A percentile compares a stretch with the other conserved stretches of the same genome.
Evolutionary conservation across 2,329 filamentous ascomycete genomes (phyloP).

Genomic region (Epicoccum nigrum): DNA sequence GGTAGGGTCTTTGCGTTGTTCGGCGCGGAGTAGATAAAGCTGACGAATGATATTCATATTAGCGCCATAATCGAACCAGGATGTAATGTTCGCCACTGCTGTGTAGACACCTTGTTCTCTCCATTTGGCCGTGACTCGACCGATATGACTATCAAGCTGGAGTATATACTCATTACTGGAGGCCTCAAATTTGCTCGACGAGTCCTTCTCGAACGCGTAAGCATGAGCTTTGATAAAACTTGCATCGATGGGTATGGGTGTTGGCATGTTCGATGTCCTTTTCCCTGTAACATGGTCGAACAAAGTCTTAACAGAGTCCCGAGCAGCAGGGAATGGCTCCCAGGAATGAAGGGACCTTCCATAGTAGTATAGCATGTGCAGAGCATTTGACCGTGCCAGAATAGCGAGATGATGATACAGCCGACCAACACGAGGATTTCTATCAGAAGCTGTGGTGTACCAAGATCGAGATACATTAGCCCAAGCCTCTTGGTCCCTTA

Average conservation of each 20-base stretch:
- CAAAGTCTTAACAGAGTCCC: slow-evolving; percentile 68
- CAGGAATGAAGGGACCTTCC: slow-evolving; percentile 72
- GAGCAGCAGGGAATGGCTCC: slow-evolving; percentile 69
- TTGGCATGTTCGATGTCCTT: too few species aligned
- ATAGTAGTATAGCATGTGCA: slow-evolving; percentile 77
- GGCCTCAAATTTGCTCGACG: slow-evolving; percentile 52
- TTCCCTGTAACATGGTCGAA: not conserved
- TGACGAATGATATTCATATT: slow-evolving; percentile 50
- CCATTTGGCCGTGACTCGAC: slow-evolving; percentile 58
- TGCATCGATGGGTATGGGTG: slow-evolving; percentile 62
- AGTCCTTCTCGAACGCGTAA: slow-evolving; percentile 64
- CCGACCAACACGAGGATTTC: slow-evolving; percentile 74
- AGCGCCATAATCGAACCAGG: slow-evolving; percentile 60
- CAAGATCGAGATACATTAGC: slow-evolving; percentile 78
- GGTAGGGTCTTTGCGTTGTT: not conserved
- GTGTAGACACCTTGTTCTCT: slow-evolving; percentile 64
- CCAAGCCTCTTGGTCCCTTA: slow-evolving; percentile 79
- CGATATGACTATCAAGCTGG: slow-evolving; percentile 64
- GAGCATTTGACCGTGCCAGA: slow-evolving; percentile 69
- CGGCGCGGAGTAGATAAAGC: slow-evolving; percentile 23
- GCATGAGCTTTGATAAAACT: slow-evolving; percentile 69
- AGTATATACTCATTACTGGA: slow-evolving; percentile 59
- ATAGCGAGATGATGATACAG: slow-evolving; percentile 91
- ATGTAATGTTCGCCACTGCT: slow-evolving; percentile 62
- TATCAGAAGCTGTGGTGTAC: slow-evolving; percentile 80